Evolutionary conservation across 805 yeast species (phyloP).

Genomic region (Candida germanica): DNA sequence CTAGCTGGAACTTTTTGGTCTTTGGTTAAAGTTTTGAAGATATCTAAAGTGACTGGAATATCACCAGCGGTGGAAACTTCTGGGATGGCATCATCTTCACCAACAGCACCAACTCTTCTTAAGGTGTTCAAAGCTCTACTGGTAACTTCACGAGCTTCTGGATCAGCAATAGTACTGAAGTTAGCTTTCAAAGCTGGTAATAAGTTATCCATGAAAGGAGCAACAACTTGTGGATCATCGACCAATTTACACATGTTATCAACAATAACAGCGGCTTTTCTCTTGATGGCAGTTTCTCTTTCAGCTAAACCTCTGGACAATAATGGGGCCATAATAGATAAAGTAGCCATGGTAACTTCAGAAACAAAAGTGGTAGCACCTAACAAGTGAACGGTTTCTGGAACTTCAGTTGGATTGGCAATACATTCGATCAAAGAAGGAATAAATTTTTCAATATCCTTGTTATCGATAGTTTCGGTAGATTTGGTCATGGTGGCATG

Average conservation of each 20-base stretch:
- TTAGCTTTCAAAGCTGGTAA: slow-evolving; percentile 95
- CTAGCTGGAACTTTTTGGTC: slow-evolving; percentile 59
- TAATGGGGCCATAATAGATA: slow-evolving; percentile 98
- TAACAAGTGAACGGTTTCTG: slow-evolving; percentile 97
- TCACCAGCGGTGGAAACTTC: slow-evolving; percentile 99
- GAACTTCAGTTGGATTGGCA: slow-evolving; percentile 94
- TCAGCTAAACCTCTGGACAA: slow-evolving; percentile 99
- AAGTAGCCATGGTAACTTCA: slow-evolving; percentile 98
- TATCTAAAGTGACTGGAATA: slow-evolving; percentile 77
- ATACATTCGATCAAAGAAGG: slow-evolving; percentile 97
- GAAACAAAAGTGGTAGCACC: slow-evolving; percentile 99
- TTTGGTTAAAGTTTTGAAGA: slow-evolving; percentile 70
- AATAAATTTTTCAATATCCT: slow-evolving; percentile 99
- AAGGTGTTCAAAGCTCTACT: slow-evolving; percentile 94
- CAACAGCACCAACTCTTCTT: slow-evolving; percentile 98
- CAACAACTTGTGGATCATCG: slow-evolving; percentile 99
- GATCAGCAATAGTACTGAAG: slow-evolving; percentile 97
- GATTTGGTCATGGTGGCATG: slow-evolving; percentile 92
- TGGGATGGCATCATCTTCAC: slow-evolving; percentile 86
- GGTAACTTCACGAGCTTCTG: slow-evolving; percentile 99
- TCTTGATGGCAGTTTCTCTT: slow-evolving; percentile 99
- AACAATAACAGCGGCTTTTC: slow-evolving; percentile 98
- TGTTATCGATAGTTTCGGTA: slow-evolving; percentile 97
- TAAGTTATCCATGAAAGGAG: slow-evolving; percentile 95
- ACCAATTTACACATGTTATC: slow-evolving; percentile 99